Base-by-base conservation (phyloP, 371 early-diverging fungal species). In the Mucor racemosus region DNA sequence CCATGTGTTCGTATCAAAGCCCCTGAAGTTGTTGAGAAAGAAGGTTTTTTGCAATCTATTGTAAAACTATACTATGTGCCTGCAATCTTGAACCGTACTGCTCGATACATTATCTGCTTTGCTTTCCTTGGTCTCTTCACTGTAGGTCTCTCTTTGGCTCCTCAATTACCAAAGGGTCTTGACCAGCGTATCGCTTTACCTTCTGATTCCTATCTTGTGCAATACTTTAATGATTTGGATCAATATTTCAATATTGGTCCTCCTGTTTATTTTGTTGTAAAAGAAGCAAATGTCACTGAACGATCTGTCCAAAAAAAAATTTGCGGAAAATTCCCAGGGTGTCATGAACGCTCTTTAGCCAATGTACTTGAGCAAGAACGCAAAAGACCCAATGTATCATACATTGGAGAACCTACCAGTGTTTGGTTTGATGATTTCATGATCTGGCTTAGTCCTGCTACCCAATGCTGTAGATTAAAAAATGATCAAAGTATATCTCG, bases 391-490 rank as follows among this genome's bases (percentile, higher is more conserved):
- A 48, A 78, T 5, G 85, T 88, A 1, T 90, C 90, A 0, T 89
- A 74, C 59, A 87, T 92, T 58, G 92, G 90, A 8, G 82, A 89
- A 48, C 90, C 92, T 0, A 84, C 90, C 0, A 80, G 91, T 26
- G 82, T 83, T 14, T 92, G 92, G 92, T 68, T 91, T 5, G 92
- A 92, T 66, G 92, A 92, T 66, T 91, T 86, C 60, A 68, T 91
- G 50, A 80, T 84, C 55, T 91, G 90, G 90, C 76, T 90, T 10
- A 88, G 85, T 62, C 91, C 91, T 0, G 75, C 74, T 8, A 73
- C 85, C 3, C 84, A 75, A 10, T 90, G 91, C 64, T 90, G 91
- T 68, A 80, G 84, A 5, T 72, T 86, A 31, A 75, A 81, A 42
- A 35, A 67, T 15, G n/a, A 38, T 6, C 62, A 57, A 7, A 57